A percentile compares a stretch with the other conserved stretches of the same genome.
phyloP scores from a whole-genome alignment of 1,284 basidiomycete species.

The Rhodofomes roseus region DNA sequence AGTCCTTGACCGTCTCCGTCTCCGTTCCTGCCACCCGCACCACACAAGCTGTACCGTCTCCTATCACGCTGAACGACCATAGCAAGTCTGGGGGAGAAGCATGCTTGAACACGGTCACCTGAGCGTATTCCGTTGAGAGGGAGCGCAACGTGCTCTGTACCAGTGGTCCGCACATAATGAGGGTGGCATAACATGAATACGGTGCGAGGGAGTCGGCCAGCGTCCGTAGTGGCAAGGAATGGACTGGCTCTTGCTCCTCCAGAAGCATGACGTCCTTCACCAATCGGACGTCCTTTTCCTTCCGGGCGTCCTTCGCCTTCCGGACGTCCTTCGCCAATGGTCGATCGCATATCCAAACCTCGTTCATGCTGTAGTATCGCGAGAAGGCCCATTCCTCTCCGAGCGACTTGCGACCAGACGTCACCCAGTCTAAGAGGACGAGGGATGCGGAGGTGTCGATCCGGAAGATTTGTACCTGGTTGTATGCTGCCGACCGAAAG shows the following conservation, averaged over 20 bases:
- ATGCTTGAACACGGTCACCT: constrained; percentile 60
- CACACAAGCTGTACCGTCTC: constrained; percentile 44
- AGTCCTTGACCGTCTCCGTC: constrained; percentile 67
- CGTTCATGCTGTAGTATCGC: constrained; percentile 83
- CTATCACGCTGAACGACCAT: constrained; percentile 72
- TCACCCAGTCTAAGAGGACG: constrained; percentile 87
- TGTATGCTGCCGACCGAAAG: constrained; percentile 80
- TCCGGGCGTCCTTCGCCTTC: too few relatives aligned
- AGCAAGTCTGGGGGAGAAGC: constrained; percentile 52
- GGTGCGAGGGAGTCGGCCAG: constrained; percentile 65
- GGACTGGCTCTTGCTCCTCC: constrained; percentile 38
- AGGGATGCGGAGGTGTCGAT: constrained; percentile 60
- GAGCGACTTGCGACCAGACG: constrained; percentile 74
- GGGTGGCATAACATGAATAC: constrained; percentile 83
- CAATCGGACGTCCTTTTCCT: too few relatives aligned
- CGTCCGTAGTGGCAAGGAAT: constrained; percentile 35
- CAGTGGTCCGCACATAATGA: constrained; percentile 70
- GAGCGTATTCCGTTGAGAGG: constrained; percentile 47
- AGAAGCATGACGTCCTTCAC: constrained; percentile 78
- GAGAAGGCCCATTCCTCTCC: constrained; percentile 91
- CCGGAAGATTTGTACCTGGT: constrained; percentile 73
- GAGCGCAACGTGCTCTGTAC: constrained; percentile 40
- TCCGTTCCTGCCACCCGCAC: constrained; percentile 72
- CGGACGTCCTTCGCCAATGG: constrained; percentile 73
- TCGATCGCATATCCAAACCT: constrained; percentile 65